Evolutionary conservation across 345 rosid genomes (phyloP), one percentile per base, ranked within the genome.

Genomic region (Pistacia vera): DNA sequence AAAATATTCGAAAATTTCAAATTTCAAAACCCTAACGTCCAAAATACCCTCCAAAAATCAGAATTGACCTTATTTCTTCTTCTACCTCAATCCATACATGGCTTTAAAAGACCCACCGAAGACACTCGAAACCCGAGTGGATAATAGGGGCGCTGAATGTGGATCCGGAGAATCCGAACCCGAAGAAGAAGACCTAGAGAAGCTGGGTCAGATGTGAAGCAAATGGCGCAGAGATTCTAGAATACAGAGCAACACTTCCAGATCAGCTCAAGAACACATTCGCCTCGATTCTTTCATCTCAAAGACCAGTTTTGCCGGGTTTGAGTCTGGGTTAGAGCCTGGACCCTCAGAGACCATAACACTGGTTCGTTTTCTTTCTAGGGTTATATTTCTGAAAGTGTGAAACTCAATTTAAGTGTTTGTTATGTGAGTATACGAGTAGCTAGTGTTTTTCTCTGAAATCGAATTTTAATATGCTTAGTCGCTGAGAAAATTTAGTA

Each of bases 211-310:
- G 94, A 90, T 65, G 86, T 90, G 80, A 81, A 63, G 83, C 82
- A 84, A 71, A 83, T 93, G 93, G 94, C 89, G 11, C 79, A 78
- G 76, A 83, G 85, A 84, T 95, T 54, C 79, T 84, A 18, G 88
- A 90, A 14, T 90, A 81, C 84, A 83, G 97, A 75, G 73, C 85
- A 74, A 85, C 86, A 71, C 85, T 93, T 51, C 97, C 97, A 36
- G 93, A 87, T 63, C 86, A 87, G 81, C 90, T 95, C 61, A 87
- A 78, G 73, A 64, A 75, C 64, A 81, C 93, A 3, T 81, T 89
- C 18, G 70, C 83, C 49, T 85, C 88, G 11, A 77, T 86, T 73
- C 87, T 89, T 68, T 84, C 90, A 36, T 68, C 83, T 20, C 87
- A 83, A 20, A 64, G 87, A 77, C 87, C 90, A 56, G 10, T 75